These are phyloP conservation scores for Cadophora malorum DNA, from an alignment of 2,329 filamentous ascomycete species.

Conservation along the genomic window DNA sequence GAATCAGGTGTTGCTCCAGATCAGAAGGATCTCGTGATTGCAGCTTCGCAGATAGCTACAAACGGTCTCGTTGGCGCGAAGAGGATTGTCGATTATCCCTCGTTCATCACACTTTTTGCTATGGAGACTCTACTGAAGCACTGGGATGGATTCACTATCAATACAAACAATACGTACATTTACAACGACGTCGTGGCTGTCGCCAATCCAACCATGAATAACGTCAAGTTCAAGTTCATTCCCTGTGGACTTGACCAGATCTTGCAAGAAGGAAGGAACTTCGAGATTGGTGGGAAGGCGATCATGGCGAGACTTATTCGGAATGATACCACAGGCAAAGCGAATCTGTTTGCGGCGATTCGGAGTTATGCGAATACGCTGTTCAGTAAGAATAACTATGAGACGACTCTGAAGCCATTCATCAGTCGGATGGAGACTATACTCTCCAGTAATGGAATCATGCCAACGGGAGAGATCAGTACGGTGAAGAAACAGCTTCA, in stretches of 20 bases:
- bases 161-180: conserved; percentile 22
- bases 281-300: conserved; percentile 12
- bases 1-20: conserved; percentile 9
- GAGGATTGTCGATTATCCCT: conserved; percentile 8
- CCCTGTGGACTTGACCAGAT: conserved; percentile 19
- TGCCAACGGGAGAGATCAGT: conserved; percentile 7
- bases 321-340: not conserved
- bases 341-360: conserved; percentile 3
- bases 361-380: conserved; percentile 8
- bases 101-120: conserved; percentile 14
- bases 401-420: conserved; percentile 6
- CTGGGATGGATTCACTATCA: conserved; percentile 19
- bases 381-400: conserved; percentile 12
- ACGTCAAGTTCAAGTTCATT: conserved; percentile 21
- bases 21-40: conserved; percentile 17
- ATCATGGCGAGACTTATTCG: conserved; percentile 19
- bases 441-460: not conserved
- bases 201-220: conserved; percentile 2
- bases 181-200: conserved; percentile 21
- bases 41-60: conserved; percentile 2
- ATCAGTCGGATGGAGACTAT: conserved; percentile 13
- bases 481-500: not conserved
- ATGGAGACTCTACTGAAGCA: conserved; percentile 21
- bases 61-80: conserved; percentile 5
- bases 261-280: conserved; percentile 8